A percentile compares a stretch with the other conserved stretches of the same genome.
phyloP scores from a whole-genome alignment of 2,329 filamentous ascomycete genomes.

The Acephala macrosclerotiorum region DNA sequence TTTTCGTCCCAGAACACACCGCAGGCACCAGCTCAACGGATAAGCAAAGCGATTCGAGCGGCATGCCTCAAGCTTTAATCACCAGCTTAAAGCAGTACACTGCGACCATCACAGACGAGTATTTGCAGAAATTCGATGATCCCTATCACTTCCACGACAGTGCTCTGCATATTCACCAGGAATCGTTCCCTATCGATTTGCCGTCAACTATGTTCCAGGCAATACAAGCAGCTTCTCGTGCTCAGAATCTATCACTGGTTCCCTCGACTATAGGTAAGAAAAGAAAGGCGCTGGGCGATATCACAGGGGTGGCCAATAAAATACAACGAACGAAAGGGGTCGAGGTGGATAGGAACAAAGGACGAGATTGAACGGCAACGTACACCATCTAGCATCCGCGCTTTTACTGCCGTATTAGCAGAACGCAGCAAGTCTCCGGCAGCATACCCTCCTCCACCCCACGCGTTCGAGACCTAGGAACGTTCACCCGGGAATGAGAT shows the following conservation, averaged over 20 bases:
- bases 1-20: constrained; percentile 17
- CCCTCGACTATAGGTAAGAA: not conserved
- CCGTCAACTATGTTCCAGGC: constrained; percentile 13
- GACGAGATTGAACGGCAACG: not conserved
- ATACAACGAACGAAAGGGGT: not conserved
- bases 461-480: too few relatives aligned
- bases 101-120: constrained; percentile 15
- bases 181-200: not conserved
- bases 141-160: constrained; percentile 10
- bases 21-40: not conserved
- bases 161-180: constrained; percentile 12
- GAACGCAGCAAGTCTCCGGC: too few relatives aligned
- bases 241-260: not conserved
- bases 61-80: not conserved
- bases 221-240: constrained; percentile 15
- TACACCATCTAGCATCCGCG: not conserved
- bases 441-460: too few relatives aligned
- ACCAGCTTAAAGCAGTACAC: constrained; percentile 20
- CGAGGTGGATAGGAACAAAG: not conserved
- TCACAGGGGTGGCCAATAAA: not conserved
- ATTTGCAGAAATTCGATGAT: constrained; percentile 20
- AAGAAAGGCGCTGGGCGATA: not conserved
- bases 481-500: too few relatives aligned
- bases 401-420: too few relatives aligned
- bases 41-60: constrained; percentile 5